These are phyloP conservation scores for Arctium minus DNA, from an alignment of 129 eudicot species.

Conservation along the genomic window DNA sequence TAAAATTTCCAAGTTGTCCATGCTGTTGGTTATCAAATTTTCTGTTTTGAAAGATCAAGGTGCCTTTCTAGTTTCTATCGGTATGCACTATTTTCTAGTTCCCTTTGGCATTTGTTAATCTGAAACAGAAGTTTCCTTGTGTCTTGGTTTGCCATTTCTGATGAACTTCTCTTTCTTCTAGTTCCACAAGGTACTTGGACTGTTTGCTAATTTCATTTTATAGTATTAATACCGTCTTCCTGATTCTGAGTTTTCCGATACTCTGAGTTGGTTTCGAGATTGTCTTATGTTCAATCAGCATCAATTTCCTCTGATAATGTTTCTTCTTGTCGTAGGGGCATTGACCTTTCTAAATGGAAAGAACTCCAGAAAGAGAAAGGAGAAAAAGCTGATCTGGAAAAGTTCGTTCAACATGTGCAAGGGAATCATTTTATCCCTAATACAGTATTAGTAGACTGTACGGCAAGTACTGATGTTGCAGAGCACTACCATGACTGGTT, in stretches of 20 bases:
- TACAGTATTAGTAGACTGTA: conserved; percentile 87
- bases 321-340: conserved; percentile 51
- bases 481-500: conserved; percentile 88
- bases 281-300: not conserved
- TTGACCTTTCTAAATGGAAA: conserved; percentile 86
- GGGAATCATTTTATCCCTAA: conserved; percentile 90
- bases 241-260: not conserved
- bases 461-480: conserved; percentile 79
- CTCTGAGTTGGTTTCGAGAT: not conserved
- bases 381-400: conserved; percentile 72
- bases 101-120: not conserved
- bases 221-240: no score
- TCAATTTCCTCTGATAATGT: not conserved
- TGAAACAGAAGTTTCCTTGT: no score
- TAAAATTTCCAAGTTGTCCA: no score
- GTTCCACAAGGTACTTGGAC: no score
- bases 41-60: no score
- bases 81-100: not conserved
- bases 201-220: no score
- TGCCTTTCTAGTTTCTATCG: no score
- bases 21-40: no score
- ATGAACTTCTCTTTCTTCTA: no score
- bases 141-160: no score
- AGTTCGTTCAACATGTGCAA: conserved; percentile 79
- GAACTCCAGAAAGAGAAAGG: conserved; percentile 69